phyloP scores from a whole-genome alignment of 305 asterid genomes.

The Fraxinus greggii region DNA sequence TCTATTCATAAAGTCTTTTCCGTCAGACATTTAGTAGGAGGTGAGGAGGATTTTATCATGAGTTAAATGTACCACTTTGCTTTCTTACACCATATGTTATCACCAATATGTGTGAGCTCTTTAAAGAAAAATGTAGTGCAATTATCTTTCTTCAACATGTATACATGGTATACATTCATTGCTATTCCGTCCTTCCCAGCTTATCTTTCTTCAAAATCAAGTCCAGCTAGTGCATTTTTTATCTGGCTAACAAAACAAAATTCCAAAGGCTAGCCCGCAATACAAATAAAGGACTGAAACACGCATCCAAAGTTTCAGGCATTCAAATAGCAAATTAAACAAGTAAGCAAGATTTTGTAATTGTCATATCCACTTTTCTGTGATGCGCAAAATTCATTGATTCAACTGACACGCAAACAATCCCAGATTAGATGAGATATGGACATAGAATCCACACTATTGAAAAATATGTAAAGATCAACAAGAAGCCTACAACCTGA shows the following conservation, averaged over 20 bases:
- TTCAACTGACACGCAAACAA: constrained; percentile 9
- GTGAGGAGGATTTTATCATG: neutral
- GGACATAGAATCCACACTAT: neutral
- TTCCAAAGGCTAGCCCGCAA: constrained; percentile 5
- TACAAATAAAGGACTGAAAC: neutral
- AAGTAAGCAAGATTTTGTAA: neutral
- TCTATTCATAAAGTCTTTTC: neutral
- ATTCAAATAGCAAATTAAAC: neutral
- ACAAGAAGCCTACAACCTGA: constrained; percentile 16
- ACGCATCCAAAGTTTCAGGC: neutral
- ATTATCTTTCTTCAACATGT: neutral
- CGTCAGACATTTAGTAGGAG: neutral
- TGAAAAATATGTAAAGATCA: constrained; percentile 8
- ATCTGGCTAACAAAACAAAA: constrained; percentile 11
- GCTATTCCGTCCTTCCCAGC: constrained; percentile 1
- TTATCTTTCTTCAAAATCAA: constrained; percentile 14
- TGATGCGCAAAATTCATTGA: neutral
- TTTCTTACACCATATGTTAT: neutral
- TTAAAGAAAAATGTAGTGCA: neutral
- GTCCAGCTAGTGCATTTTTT: constrained; percentile 2
- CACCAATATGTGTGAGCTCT: neutral
- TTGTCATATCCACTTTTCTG: neutral
- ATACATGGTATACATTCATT: neutral
- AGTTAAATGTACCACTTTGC: neutral
- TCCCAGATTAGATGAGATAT: constrained; percentile 5